phyloP scores from a whole-genome alignment of 257 asterid genomes.

The Knoxia roxburghii region DNA sequence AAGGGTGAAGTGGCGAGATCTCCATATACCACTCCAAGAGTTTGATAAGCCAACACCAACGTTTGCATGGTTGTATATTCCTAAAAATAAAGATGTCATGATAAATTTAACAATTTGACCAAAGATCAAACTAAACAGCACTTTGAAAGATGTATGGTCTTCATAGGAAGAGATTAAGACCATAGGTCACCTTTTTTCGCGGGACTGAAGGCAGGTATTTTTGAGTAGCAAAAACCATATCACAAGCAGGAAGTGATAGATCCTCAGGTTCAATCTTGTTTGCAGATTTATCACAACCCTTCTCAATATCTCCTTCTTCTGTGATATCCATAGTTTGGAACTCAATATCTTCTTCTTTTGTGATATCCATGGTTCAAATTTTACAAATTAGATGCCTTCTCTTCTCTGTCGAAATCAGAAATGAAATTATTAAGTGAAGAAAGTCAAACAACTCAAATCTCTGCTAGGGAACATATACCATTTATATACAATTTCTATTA shows the following conservation, averaged over 20 bases:
- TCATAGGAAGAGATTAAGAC: background rate
- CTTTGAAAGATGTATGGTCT: background rate
- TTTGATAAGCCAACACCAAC: constrained; percentile 31
- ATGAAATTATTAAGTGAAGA: too few species aligned
- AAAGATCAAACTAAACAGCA: background rate
- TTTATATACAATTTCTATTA: too few species aligned
- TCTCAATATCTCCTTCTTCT: background rate
- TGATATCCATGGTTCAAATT: too few species aligned
- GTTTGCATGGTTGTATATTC: constrained; percentile 39
- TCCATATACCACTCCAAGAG: constrained; percentile 38
- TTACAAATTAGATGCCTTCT: too few species aligned
- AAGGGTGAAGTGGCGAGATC: constrained; percentile 51
- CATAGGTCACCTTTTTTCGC: background rate
- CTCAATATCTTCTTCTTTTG: too few species aligned
- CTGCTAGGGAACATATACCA: too few species aligned
- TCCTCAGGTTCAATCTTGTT: background rate
- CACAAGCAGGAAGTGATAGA: background rate
- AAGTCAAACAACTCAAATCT: too few species aligned
- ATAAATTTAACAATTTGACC: too few species aligned
- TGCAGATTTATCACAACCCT: background rate
- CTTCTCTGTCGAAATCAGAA: too few species aligned
- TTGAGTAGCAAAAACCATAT: background rate
- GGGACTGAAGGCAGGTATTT: background rate
- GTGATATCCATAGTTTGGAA: background rate
- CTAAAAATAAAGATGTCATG: background rate